Evolutionary conservation across 495 filamentous ascomycete genomes (phyloP).

Genomic region (Hypoxylon intermedium): DNA sequence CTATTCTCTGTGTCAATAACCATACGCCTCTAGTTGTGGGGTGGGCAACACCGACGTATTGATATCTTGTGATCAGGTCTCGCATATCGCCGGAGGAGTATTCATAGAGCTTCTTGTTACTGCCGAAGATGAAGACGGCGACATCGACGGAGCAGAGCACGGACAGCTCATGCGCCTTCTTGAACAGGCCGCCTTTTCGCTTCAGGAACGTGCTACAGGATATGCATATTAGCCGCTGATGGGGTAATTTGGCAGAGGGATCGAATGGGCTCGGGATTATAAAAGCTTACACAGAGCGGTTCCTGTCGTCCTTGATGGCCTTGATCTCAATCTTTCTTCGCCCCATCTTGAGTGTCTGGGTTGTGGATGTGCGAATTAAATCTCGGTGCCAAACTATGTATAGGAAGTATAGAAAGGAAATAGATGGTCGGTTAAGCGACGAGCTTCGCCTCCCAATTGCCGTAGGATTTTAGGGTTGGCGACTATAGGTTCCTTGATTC

Average conservation of each 20-base stretch:
- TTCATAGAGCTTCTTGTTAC: slow-evolving; percentile 98
- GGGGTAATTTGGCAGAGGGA: background rate
- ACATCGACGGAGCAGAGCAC: slow-evolving; percentile 98
- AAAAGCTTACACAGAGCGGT: slow-evolving; percentile 90
- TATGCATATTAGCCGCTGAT: slow-evolving; percentile 86
- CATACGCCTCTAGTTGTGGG: no score
- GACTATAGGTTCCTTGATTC: slow-evolving; percentile 27
- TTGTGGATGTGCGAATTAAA: slow-evolving; percentile 1
- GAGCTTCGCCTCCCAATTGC: slow-evolving; percentile 34
- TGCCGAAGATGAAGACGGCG: slow-evolving; percentile 96
- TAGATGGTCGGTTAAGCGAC: slow-evolving; percentile 5
- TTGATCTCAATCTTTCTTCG: slow-evolving; percentile 96
- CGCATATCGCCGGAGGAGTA: slow-evolving; percentile 94
- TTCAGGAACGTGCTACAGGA: slow-evolving; percentile 90
- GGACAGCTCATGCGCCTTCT: slow-evolving; percentile 98
- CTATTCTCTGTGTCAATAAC: no score
- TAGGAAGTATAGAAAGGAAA: slow-evolving; percentile 9
- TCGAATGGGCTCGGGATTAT: background rate
- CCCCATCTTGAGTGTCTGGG: slow-evolving; percentile 62
- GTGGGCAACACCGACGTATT: no score
- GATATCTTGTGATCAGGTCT: slow-evolving; percentile 83
- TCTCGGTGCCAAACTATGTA: background rate
- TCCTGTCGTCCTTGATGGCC: slow-evolving; percentile 98
- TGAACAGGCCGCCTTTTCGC: slow-evolving; percentile 97
- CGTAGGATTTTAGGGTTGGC: slow-evolving; percentile 28